Base-by-base conservation (phyloP, 768 basidiomycete genomes). In the Tephrocybe sp. region DNA sequence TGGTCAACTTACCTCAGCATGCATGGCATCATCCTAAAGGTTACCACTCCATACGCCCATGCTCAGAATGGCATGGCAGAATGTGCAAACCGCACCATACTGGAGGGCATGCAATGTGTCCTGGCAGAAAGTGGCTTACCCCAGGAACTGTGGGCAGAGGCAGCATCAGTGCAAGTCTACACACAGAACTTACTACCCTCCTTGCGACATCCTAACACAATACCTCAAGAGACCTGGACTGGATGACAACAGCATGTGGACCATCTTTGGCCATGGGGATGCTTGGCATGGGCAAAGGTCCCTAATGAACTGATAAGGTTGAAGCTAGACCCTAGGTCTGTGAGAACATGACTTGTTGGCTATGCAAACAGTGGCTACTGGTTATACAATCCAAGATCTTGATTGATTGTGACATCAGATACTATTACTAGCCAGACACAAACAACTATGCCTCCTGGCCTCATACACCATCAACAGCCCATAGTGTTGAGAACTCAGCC, bases 171-270 rank as follows among this genome's bases (percentile, higher is more conserved):
- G 12, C 5, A 7, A 17, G 39, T 26, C 10, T 42, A 42, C 23
- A 11, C 14, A 21, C 21, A 5, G 28, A 30, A 30, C 28, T 11
- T 5, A 5, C 39, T 40, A 8, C 39, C 39, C 12, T 40, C 20
- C 17, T 41, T 15, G 20, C 15, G 25, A 2, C 33, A 20, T 45
- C 26, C 30, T 43, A 7, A 14, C 11, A 11, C 36, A 6, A 23
- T 60, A 4, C 62, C 62, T 4, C 44, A 39, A 9, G 57, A 61
- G n/a, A 23, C 24, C 2, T 43, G 17, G 41, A 50, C 32, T 1
- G 28, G 41, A 15, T 21, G 24, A 18, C 3, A 24, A 2, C 49
- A 50, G 21, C 5, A 20, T 0, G 39, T 50, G 17, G 20, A 32
- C 32, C 40, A 39, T 36, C 24, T 50, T 1, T 7, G 49, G 0